Percentiles rank a stretch among this genome's conserved stretches.
These are phyloP conservation scores for Tylopilus sp. DNA, from an alignment of 1,284 basidiomycete genomes.

Conservation along the genomic window DNA sequence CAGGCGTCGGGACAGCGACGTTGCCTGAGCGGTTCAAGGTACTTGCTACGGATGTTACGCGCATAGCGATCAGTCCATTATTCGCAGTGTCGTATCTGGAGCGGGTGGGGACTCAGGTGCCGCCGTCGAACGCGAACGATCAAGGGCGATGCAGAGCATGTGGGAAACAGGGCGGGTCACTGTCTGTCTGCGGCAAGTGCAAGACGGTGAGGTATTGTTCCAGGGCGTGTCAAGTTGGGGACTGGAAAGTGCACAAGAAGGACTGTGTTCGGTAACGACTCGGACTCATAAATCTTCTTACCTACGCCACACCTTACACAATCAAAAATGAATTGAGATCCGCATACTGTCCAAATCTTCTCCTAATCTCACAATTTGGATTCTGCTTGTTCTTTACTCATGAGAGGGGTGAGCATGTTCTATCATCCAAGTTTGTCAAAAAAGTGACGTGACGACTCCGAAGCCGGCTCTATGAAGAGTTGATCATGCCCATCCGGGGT, in stretches of 20 bases:
- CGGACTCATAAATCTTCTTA: no score
- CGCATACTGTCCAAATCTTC: no score
- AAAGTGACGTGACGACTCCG: no score
- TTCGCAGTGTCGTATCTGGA: slow-evolving; percentile 61
- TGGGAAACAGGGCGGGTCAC: slow-evolving; percentile 36
- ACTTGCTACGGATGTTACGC: slow-evolving; percentile 54
- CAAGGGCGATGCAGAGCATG: slow-evolving; percentile 39
- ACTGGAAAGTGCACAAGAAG: slow-evolving; percentile 58
- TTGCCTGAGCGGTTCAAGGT: slow-evolving; percentile 38
- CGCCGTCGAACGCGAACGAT: not conserved
- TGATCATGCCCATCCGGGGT: no score
- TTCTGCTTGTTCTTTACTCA: no score
- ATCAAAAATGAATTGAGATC: no score
- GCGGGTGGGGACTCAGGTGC: slow-evolving; percentile 31
- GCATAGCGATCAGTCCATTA: slow-evolving; percentile 59
- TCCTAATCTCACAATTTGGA: no score
- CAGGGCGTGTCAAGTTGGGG: slow-evolving; percentile 52
- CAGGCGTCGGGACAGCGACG: slow-evolving; percentile 49
- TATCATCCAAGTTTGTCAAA: no score
- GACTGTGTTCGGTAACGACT: slow-evolving; percentile 22
- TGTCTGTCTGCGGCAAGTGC: slow-evolving; percentile 48
- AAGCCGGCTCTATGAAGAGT: no score
- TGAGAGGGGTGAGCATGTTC: no score
- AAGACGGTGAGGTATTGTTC: slow-evolving; percentile 55
- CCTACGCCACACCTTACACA: no score